phyloP scores from a whole-genome alignment of 2,329 filamentous ascomycete genomes.

The Apiospora malaysiana region DNA sequence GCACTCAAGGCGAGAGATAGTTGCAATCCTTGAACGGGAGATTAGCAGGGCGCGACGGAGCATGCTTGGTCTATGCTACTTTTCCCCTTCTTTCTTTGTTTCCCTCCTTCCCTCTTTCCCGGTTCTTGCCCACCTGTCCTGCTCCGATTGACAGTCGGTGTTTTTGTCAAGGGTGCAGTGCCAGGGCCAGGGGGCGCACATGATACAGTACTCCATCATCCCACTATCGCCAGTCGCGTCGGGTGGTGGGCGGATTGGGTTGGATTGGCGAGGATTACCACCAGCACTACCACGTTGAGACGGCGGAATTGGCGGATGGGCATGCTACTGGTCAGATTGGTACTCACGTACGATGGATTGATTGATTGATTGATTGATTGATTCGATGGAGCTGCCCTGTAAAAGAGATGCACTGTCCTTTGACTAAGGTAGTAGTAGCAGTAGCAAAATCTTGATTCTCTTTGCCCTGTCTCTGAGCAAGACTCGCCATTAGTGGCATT shows the following conservation, averaged over 20 bases:
- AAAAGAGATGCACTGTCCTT: constrained; percentile 5
- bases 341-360: constrained; percentile 8
- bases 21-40: constrained; percentile 3
- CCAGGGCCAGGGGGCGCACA: background rate
- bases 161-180: background rate
- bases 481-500: background rate
- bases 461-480: background rate
- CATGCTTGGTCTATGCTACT: background rate
- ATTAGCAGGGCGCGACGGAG: background rate
- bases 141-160: background rate
- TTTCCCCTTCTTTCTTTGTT: too few relatives aligned
- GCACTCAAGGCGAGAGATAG: background rate
- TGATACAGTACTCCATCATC: background rate
- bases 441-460: background rate
- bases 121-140: background rate
- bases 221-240: background rate
- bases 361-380: background rate
- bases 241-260: background rate
- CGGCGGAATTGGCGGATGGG: background rate
- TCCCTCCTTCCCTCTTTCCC: too few relatives aligned
- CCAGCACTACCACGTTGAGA: background rate
- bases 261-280: background rate
- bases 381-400: background rate
- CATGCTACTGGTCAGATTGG: background rate
- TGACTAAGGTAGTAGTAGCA: background rate